Evolutionary conservation across 2,329 filamentous ascomycete species (phyloP).

Genomic region (Fusarium newnesense): DNA sequence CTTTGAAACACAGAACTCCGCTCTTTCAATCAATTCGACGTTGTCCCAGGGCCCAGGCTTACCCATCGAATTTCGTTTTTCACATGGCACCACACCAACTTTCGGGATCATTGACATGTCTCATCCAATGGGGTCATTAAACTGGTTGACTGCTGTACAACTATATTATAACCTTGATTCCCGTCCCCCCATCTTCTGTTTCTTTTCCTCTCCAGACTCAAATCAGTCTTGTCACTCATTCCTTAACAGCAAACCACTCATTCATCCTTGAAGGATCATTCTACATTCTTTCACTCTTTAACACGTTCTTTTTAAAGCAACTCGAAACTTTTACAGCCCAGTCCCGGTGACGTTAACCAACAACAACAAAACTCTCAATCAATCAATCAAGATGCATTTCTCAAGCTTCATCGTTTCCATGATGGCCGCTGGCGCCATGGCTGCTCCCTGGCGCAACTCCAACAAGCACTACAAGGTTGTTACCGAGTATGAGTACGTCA

Average conservation of each 20-base stretch:
- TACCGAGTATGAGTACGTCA: slow-evolving; percentile 29
- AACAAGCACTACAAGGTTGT: slow-evolving; percentile 12
- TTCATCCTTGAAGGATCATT: slow-evolving; percentile 35
- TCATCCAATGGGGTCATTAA: slow-evolving; percentile 11
- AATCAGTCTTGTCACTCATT: slow-evolving; percentile 34
- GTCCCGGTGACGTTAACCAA: slow-evolving; percentile 34
- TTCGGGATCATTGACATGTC: slow-evolving; percentile 8
- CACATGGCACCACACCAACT: slow-evolving; percentile 19
- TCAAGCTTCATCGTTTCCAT: slow-evolving; percentile 23
- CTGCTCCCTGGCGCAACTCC: slow-evolving; percentile 7
- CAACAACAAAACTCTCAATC: background rate
- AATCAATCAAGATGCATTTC: slow-evolving; percentile 38
- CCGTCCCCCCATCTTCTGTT: slow-evolving; percentile 1
- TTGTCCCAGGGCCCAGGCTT: slow-evolving; percentile 11
- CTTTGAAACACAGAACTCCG: slow-evolving; percentile 32
- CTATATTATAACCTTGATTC: slow-evolving; percentile 37
- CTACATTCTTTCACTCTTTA: slow-evolving; percentile 25
- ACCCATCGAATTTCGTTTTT: slow-evolving; percentile 6
- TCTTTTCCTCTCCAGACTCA: slow-evolving; percentile 26
- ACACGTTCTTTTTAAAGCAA: slow-evolving; percentile 8
- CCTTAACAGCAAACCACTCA: slow-evolving; percentile 17
- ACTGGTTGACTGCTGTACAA: slow-evolving; percentile 9
- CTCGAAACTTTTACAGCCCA: background rate
- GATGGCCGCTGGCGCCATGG: slow-evolving; percentile 35
- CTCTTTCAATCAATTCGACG: slow-evolving; percentile 26